Evolutionary conservation across 1,139 yeast genomes (phyloP).

Genomic region (Pneumocystis wakefieldiae): DNA sequence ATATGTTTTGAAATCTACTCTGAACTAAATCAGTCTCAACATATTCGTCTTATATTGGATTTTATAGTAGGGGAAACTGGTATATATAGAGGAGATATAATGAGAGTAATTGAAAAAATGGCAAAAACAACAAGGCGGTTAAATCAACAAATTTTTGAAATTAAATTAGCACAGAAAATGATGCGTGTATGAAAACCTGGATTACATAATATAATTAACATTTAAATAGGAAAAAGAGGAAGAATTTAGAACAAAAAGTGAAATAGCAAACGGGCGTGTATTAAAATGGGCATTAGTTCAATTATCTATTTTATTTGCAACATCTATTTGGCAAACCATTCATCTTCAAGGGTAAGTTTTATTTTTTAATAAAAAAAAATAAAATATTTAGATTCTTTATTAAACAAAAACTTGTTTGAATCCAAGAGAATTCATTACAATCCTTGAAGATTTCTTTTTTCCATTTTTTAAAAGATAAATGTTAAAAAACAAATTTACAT

Average conservation of each 20-base stretch:
- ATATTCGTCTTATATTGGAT: not conserved
- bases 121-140: not conserved
- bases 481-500: too few species aligned
- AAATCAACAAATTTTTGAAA: not conserved
- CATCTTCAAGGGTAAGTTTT: constrained; percentile 26
- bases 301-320: constrained; percentile 37
- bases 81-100: not conserved
- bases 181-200: not conserved
- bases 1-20: not conserved
- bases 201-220: not conserved
- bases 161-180: not conserved
- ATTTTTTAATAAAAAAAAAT: not conserved
- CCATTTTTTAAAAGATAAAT: too few species aligned
- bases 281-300: constrained; percentile 54
- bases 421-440: not conserved
- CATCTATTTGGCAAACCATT: constrained; percentile 55
- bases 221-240: constrained; percentile 41
- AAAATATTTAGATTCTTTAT: not conserved
- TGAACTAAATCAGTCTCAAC: not conserved
- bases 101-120: not conserved
- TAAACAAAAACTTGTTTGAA: not conserved
- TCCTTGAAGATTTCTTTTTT: too few species aligned
- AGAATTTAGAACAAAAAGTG: constrained; percentile 50
- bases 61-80: not conserved
- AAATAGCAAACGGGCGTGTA: constrained; percentile 48